Conservation (phyloP, 1,284 basidiomycete species). For the Sporisorium exsertum region DNA sequence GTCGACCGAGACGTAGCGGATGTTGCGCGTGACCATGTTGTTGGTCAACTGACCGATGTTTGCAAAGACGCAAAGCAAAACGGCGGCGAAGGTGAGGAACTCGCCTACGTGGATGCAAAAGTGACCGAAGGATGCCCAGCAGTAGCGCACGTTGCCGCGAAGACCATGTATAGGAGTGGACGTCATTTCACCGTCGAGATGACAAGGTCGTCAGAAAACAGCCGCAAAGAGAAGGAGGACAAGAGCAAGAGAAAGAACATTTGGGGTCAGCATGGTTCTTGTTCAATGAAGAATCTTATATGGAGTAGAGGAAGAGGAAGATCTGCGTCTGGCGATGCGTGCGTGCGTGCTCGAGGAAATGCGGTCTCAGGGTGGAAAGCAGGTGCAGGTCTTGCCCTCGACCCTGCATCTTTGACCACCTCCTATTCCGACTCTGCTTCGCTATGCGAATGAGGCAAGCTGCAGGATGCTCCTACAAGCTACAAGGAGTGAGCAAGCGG, state of each 20-base stretch:
- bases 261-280: slow-evolving; percentile 6
- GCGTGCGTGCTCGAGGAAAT: background rate
- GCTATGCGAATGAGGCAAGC: background rate
- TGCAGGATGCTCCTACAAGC: background rate
- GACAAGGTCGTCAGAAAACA: background rate
- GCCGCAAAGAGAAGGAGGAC: background rate
- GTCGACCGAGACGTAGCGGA: slow-evolving; percentile 53
- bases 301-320: background rate
- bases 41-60: slow-evolving; percentile 65
- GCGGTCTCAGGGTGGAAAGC: background rate
- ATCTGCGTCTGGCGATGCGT: background rate
- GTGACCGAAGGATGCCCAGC: slow-evolving; percentile 22
- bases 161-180: slow-evolving; percentile 6
- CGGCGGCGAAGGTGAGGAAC: slow-evolving; percentile 65
- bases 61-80: slow-evolving; percentile 60
- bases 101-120: slow-evolving; percentile 55
- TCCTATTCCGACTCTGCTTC: background rate
- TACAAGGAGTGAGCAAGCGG: background rate
- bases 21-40: slow-evolving; percentile 67
- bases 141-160: slow-evolving; percentile 13
- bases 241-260: background rate
- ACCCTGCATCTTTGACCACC: slow-evolving; percentile 4
- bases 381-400: background rate
- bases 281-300: background rate
- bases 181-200: slow-evolving; percentile 5